phyloP scores from a whole-genome alignment of 2,329 filamentous ascomycete genomes.

The Clonostachys sp. region DNA sequence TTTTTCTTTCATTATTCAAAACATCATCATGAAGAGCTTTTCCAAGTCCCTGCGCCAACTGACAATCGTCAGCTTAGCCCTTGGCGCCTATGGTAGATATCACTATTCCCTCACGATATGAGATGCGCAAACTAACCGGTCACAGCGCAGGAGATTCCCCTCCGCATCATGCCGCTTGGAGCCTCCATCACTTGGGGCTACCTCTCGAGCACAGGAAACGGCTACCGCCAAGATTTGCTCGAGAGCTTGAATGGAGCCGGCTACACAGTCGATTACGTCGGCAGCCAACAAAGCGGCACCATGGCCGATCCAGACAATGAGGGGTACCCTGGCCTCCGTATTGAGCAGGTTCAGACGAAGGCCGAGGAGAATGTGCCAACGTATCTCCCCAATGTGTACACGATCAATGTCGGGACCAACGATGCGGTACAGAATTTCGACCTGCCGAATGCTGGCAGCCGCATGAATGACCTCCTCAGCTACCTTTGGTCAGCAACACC shows the following conservation, averaged over 20 bases:
- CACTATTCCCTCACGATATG: too few species aligned
- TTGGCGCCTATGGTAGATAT: too few species aligned
- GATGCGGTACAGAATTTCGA: slow-evolving; percentile 28
- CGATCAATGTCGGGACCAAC: slow-evolving; percentile 38
- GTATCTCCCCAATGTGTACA: slow-evolving; percentile 29
- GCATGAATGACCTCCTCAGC: slow-evolving; percentile 27
- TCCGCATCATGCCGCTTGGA: slow-evolving; percentile 22
- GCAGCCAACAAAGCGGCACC: slow-evolving; percentile 25
- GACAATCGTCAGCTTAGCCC: too few species aligned
- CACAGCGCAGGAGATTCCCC: too few species aligned
- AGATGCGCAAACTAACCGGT: too few species aligned
- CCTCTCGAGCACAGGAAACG: slow-evolving; percentile 23
- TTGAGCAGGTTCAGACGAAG: slow-evolving; percentile 25
- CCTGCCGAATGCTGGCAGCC: slow-evolving; percentile 17
- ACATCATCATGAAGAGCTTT: too few species aligned
- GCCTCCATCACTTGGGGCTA: slow-evolving; percentile 27
- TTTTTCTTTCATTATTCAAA: too few species aligned
- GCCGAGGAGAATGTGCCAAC: slow-evolving; percentile 15
- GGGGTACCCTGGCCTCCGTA: slow-evolving; percentile 34
- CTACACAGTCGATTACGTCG: slow-evolving; percentile 31
- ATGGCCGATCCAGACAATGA: slow-evolving; percentile 38
- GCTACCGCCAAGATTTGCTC: slow-evolving; percentile 26
- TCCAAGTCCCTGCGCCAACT: too few species aligned
- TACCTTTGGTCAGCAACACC: slow-evolving; percentile 23
- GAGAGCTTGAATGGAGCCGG: slow-evolving; percentile 16